A percentile compares a stretch with the other conserved stretches of the same genome.
Evolutionary conservation across 768 basidiomycete species (phyloP).

Genomic region (Leccinum sublutescens): DNA sequence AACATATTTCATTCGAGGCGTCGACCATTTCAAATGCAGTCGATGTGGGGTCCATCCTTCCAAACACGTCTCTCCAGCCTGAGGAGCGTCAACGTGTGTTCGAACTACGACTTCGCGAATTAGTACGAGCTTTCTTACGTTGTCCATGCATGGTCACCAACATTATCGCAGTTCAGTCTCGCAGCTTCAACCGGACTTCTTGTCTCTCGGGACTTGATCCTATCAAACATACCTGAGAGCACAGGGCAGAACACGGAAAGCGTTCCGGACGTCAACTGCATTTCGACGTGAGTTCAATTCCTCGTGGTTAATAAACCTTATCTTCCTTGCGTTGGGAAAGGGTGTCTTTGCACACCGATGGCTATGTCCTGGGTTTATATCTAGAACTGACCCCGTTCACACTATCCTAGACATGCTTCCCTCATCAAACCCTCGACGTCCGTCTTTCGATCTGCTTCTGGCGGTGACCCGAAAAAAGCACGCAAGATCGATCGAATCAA

Average conservation of each 20-base stretch:
- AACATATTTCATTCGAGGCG: neutral
- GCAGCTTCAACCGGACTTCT: neutral
- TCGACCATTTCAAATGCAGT: neutral
- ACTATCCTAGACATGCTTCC: neutral
- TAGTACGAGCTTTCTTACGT: neutral
- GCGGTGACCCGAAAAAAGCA: neutral
- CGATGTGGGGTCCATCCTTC: neutral
- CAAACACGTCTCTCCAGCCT: neutral
- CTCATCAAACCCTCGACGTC: neutral
- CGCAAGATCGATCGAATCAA: slow-evolving; percentile 9
- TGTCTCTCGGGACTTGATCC: neutral
- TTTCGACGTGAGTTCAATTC: neutral
- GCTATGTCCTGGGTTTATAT: too few species aligned
- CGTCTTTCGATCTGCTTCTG: neutral
- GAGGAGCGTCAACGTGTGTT: slow-evolving; percentile 4
- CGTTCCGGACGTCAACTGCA: neutral
- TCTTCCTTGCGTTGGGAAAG: neutral
- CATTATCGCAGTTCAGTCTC: neutral
- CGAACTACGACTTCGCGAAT: neutral
- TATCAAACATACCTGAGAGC: neutral
- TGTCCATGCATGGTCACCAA: too few species aligned
- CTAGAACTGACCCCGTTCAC: neutral
- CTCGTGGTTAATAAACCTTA: neutral
- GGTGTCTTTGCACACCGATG: too few species aligned
- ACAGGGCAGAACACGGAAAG: neutral